These are phyloP conservation scores for Arthroderma sp. DNA, from an alignment of 2,329 filamentous ascomycete species.

Conservation along the genomic window DNA sequence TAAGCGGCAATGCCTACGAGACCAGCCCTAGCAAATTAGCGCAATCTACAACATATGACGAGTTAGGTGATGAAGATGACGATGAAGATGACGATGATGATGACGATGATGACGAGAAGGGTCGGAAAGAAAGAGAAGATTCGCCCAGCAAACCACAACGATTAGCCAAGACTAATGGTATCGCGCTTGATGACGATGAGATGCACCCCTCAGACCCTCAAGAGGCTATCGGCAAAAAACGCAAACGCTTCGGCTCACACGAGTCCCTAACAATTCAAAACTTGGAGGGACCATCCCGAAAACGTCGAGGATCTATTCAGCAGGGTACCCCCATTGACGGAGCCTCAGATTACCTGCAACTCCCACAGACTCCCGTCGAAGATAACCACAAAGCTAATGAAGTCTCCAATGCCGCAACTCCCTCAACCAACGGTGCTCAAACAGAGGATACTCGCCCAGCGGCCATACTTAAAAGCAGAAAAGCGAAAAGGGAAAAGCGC, in stretches of 20 bases:
- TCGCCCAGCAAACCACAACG: conserved; percentile 28
- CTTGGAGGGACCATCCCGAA: conserved; percentile 25
- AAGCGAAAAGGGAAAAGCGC: conserved; percentile 34
- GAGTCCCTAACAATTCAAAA: no score
- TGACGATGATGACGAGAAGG: conserved; percentile 17
- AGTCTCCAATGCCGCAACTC: conserved; percentile 17
- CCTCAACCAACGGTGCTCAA: conserved; percentile 13
- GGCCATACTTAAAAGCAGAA: conserved; percentile 23
- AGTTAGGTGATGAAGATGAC: conserved; percentile 39
- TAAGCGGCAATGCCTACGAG: conserved; percentile 49
- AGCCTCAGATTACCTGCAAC: conserved; percentile 1
- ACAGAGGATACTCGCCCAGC: conserved; percentile 19
- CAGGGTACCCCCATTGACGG: conserved; percentile 13
- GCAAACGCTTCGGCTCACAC: conserved; percentile 24
- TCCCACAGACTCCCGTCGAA: background rate
- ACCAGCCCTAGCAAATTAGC: conserved; percentile 67
- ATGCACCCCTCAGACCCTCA: conserved; percentile 14
- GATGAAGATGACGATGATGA: conserved; percentile 22
- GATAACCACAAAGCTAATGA: conserved; percentile 2
- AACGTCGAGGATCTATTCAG: conserved; percentile 28
- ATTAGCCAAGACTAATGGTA: conserved; percentile 21
- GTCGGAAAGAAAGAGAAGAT: conserved; percentile 17
- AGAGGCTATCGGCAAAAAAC: conserved; percentile 26
- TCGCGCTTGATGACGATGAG: conserved; percentile 12
- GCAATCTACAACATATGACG: conserved; percentile 38